These are phyloP conservation scores for Hyphopichia buzzinii DNA, from an alignment of 1,139 yeast genomes.

Conservation along the genomic window DNA sequence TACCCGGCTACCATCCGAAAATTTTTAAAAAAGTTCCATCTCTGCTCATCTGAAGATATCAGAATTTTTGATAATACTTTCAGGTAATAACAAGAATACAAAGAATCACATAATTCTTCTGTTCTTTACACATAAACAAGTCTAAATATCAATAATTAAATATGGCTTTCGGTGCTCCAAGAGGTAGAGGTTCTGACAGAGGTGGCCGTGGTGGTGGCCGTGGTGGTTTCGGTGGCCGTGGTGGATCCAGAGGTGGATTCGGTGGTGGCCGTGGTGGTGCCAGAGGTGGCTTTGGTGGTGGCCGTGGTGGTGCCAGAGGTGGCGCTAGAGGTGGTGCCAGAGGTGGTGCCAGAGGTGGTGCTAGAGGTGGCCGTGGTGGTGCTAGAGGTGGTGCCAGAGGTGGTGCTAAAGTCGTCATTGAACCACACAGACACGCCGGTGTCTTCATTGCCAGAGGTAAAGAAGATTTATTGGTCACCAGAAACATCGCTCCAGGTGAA, in stretches of 20 bases:
- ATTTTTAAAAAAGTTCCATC: neutral
- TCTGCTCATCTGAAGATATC: neutral
- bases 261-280: slow-evolving; percentile 25
- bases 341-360: slow-evolving; percentile 51
- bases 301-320: slow-evolving; percentile 43
- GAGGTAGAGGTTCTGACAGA: slow-evolving; percentile 52
- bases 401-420: slow-evolving; percentile 95
- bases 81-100: too few species aligned
- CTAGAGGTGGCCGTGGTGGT: slow-evolving; percentile 71
- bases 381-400: slow-evolving; percentile 75
- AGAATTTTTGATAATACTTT: neutral
- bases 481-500: slow-evolving; percentile 97
- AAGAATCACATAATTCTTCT: too few species aligned
- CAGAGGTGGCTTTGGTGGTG: slow-evolving; percentile 32
- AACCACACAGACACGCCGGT: slow-evolving; percentile 98
- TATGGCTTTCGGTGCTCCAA: slow-evolving; percentile 32
- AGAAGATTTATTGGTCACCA: slow-evolving; percentile 96
- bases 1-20: slow-evolving; percentile 3
- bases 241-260: slow-evolving; percentile 32
- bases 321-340: slow-evolving; percentile 44
- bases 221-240: slow-evolving; percentile 24
- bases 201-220: slow-evolving; percentile 34
- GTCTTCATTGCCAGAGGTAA: slow-evolving; percentile 99
- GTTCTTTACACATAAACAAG: too few species aligned
- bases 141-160: slow-evolving; percentile 5